Percentiles rank a stretch among this genome's conserved stretches.
These are phyloP conservation scores for Tylopilus vinaceipallidus DNA, from an alignment of 768 basidiomycete species.

Conservation along the genomic window DNA sequence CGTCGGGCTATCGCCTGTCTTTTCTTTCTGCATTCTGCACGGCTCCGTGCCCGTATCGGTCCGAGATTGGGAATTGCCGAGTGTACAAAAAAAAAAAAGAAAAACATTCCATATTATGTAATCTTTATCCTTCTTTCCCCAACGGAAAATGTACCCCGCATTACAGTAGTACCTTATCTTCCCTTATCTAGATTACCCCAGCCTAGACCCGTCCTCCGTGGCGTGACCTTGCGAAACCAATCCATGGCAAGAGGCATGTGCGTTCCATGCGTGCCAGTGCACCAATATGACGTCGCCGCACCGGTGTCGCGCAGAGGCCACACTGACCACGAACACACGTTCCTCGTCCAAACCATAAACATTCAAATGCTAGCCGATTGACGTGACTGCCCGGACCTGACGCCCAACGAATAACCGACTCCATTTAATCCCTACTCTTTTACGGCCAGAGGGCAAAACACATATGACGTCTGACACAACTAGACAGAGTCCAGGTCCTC, in stretches of 20 bases:
- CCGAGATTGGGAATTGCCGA: constrained; percentile 22
- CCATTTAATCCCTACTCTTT: neutral
- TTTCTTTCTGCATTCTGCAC: constrained; percentile 10
- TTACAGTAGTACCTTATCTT: constrained; percentile 19
- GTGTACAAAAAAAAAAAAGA: neutral
- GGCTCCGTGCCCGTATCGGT: constrained; percentile 27
- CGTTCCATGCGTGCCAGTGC: neutral
- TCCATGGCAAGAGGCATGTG: no score
- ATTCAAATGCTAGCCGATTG: constrained; percentile 1
- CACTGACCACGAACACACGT: constrained; percentile 5
- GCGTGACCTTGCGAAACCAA: constrained; percentile 9
- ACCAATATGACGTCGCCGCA: constrained; percentile 2
- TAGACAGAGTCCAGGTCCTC: neutral
- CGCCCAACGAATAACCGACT: neutral
- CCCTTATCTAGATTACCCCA: constrained; percentile 29
- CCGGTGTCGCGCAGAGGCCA: neutral
- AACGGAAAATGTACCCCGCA: constrained; percentile 21
- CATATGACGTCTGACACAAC: constrained; percentile 1
- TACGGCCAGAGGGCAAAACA: neutral
- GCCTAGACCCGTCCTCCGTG: constrained; percentile 14
- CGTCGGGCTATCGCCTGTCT: neutral
- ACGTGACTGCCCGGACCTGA: constrained; percentile 3
- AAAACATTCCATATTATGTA: constrained; percentile 7
- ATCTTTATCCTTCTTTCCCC: constrained; percentile 1
- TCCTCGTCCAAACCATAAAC: neutral